A percentile compares a stretch with the other conserved stretches of the same genome.
Conservation (phyloP, 805 yeast species). For the Kazachstania psychrophila region DNA sequence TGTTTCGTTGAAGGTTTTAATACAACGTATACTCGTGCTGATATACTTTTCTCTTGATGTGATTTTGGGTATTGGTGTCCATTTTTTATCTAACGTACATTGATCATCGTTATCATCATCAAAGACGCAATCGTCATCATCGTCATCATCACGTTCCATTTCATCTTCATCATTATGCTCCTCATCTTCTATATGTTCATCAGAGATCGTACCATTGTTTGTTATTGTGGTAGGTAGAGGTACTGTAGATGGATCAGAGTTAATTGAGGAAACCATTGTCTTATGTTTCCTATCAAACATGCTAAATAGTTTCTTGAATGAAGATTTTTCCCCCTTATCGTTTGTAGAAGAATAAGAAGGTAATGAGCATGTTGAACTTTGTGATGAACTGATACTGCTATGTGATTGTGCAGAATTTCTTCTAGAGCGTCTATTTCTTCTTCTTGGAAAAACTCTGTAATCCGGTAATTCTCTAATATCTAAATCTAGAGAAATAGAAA, state of each 20-base stretch:
- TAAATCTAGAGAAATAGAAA: constrained; percentile 70
- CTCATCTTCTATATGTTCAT: not conserved
- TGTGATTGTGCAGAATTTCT: not conserved
- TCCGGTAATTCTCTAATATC: constrained; percentile 62
- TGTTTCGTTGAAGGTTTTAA: constrained; percentile 42
- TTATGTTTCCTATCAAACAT: too few species aligned
- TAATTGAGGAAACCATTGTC: too few species aligned
- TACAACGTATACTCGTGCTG: constrained; percentile 48
- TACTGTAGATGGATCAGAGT: too few species aligned
- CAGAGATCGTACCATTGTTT: not conserved
- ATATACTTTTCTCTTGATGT: constrained; percentile 34
- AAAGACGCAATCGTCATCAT: constrained; percentile 1
- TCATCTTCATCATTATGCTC: not conserved
- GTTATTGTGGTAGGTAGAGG: not conserved
- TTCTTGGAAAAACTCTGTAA: constrained; percentile 71
- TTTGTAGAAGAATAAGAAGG: not conserved
- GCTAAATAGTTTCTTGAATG: too few species aligned
- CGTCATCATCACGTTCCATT: constrained; percentile 3
- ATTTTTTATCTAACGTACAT: constrained; percentile 26
- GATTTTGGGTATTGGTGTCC: constrained; percentile 39
- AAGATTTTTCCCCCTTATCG: too few species aligned
- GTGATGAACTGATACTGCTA: not conserved
- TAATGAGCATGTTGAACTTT: not conserved
- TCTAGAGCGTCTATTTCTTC: constrained; percentile 43
- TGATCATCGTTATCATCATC: constrained; percentile 7